Evolutionary conservation across 106 monocot genomes (phyloP), one percentile per base, ranked within the genome.

Genomic region (Phalaenopsis aphrodite): DNA sequence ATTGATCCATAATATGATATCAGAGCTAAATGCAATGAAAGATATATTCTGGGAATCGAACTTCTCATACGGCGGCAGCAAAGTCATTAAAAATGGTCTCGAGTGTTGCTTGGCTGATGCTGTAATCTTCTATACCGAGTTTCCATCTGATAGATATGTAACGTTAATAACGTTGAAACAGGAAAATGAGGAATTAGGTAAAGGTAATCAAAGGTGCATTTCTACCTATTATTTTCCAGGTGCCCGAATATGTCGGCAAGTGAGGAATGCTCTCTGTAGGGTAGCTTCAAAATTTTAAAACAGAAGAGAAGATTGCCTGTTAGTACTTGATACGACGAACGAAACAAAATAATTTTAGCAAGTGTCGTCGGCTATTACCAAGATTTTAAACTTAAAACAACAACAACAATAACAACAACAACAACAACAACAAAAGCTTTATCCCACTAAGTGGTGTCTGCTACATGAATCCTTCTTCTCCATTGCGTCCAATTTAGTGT

Each of bases 31-130:
- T 12, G 52, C 12, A 52, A 10, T 3, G 52, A 52, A 10, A 2
- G 52, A 52, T 12, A 52, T 12, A 10, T 52, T 15, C 14, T 52
- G 11, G 2, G 14, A 14, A 52, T 52, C 3, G 52, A 12, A 14
- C 14, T 52, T 45, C 0, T 52, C 52, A 52, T 14, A 52, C 12
- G 21, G 82, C 78, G 16, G 85, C 83, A 79, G 95, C 95, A 83
- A 95, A 93, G 85, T 93, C 90, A 79, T 95, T 95, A 84, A 95
- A 95, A 66, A 95, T 93, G 3, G 93, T 93, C 79, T 95, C 95
- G 72, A 95, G 82, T 56, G 95, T 95, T 19, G 95, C 93, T 76
- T 95, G 95, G 81, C 93, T 93, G 57, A 93, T 86, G 85, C 95
- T 93, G 79, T 95, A 93, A 47, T 93, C 93, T 82, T 85, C 81